Percentiles rank a stretch among this genome's conserved stretches.
These are phyloP conservation scores for Penicillium italicum DNA, from an alignment of 2,329 filamentous ascomycete species.

Conservation along the genomic window DNA sequence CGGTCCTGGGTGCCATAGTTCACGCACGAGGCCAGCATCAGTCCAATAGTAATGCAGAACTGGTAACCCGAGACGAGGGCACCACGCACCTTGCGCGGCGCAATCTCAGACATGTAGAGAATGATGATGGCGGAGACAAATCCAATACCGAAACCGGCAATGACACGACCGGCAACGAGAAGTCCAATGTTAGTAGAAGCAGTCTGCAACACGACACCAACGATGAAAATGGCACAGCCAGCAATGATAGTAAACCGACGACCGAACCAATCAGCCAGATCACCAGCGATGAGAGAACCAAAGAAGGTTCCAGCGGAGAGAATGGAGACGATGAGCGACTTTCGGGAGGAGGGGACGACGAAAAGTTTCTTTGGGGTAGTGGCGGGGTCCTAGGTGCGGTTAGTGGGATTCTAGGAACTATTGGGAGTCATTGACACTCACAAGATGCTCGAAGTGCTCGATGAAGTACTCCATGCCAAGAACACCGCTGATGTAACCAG, in stretches of 20 bases:
- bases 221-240: constrained; percentile 67
- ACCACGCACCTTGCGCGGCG: constrained; percentile 69
- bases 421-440: constrained; percentile 15
- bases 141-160: constrained; percentile 74
- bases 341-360: constrained; percentile 46
- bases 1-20: constrained; percentile 67
- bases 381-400: constrained; percentile 15
- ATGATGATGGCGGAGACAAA: constrained; percentile 78
- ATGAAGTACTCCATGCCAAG: constrained; percentile 52
- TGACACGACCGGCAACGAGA: constrained; percentile 68
- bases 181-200: constrained; percentile 53
- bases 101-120: constrained; percentile 82
- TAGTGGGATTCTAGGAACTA: background rate
- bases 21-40: constrained; percentile 70
- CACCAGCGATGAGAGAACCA: constrained; percentile 71
- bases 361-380: constrained; percentile 36
- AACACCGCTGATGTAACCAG: constrained; percentile 54
- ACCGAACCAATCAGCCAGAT: constrained; percentile 70
- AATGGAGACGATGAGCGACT: constrained; percentile 69
- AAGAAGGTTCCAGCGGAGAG: constrained; percentile 77
- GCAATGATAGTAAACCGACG: constrained; percentile 61
- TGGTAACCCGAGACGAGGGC: constrained; percentile 79
- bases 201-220: constrained; percentile 67
- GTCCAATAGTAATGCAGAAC: constrained; percentile 76
- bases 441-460: constrained; percentile 34